Evolutionary conservation across 371 early-diverging fungal genomes (phyloP).

Genomic region (Smittium culicis): DNA sequence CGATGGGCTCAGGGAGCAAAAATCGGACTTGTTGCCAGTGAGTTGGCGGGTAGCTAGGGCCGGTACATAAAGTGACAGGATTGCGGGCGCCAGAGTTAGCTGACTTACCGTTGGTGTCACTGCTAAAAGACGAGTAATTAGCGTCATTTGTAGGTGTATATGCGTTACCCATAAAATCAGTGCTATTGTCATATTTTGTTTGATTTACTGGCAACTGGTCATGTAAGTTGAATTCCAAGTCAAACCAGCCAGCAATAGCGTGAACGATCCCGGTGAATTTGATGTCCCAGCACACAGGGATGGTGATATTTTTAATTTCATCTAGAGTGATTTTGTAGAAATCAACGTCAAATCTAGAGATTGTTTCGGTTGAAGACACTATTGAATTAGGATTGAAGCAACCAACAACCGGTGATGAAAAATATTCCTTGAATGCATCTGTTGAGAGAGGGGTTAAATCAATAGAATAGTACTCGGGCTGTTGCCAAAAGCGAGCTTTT

Average conservation of each 20-base stretch:
- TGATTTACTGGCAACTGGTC: conserved; percentile 14
- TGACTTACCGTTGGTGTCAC: neutral
- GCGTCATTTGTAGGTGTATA: too few species aligned
- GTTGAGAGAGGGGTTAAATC: conserved; percentile 71
- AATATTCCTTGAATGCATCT: conserved; percentile 32
- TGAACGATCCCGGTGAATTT: conserved; percentile 83
- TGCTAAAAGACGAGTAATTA: neutral
- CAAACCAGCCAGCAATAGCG: conserved; percentile 96
- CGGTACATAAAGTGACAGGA: conserved; percentile 52
- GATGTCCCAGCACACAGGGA: conserved; percentile 70
- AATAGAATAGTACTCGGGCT: conserved; percentile 74
- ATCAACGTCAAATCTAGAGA: conserved; percentile 40
- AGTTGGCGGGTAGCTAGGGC: conserved; percentile 71
- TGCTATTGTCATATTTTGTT: too few species aligned
- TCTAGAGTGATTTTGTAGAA: conserved; percentile 64
- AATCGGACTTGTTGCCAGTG: conserved; percentile 98
- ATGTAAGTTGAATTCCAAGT: conserved; percentile 48
- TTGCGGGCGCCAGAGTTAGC: too few species aligned
- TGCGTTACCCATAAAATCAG: too few species aligned
- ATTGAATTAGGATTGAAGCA: conserved; percentile 76
- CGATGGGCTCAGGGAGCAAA: conserved; percentile 83
- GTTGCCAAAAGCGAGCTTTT: conserved; percentile 81
- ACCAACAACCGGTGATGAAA: conserved; percentile 77
- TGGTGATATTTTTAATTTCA: conserved; percentile 62
- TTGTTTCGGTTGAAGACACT: conserved; percentile 39